Evolutionary conservation across 257 asterid genomes (phyloP).

Genomic region (Henckelia pumila): DNA sequence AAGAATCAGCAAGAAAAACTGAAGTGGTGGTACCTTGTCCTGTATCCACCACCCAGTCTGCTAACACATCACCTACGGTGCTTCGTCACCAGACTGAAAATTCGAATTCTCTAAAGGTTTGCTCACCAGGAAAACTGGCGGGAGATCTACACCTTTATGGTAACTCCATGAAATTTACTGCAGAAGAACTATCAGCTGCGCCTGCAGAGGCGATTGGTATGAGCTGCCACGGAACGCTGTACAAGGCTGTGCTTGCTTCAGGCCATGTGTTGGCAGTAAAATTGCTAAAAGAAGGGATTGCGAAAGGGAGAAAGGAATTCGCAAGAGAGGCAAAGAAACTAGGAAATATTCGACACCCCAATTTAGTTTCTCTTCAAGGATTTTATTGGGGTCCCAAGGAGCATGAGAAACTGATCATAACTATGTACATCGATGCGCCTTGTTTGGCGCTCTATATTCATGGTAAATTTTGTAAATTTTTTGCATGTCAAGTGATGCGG

Average conservation of each 20-base stretch:
- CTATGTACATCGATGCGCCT: conserved; percentile 34
- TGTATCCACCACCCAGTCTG: conserved; percentile 31
- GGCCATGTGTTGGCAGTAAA: conserved; percentile 68
- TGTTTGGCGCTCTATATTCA: conserved; percentile 41
- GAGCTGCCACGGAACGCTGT: conserved; percentile 87
- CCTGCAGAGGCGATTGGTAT: conserved; percentile 80
- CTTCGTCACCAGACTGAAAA: conserved; percentile 34
- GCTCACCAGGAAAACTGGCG: conserved; percentile 79
- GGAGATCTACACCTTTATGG: conserved; percentile 75
- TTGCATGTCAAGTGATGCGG: background rate
- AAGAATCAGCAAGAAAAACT: conserved; percentile 36
- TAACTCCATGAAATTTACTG: conserved; percentile 55
- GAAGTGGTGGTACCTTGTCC: conserved; percentile 41
- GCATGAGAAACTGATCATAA: conserved; percentile 43
- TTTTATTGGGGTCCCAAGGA: conserved; percentile 71
- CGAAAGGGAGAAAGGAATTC: conserved; percentile 44
- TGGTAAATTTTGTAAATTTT: conserved; percentile 16
- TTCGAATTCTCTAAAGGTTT: conserved; percentile 52
- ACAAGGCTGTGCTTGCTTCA: conserved; percentile 64
- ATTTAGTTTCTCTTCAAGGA: conserved; percentile 40
- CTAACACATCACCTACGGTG: conserved; percentile 35
- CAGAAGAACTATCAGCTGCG: conserved; percentile 77
- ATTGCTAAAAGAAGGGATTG: conserved; percentile 55
- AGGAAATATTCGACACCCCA: conserved; percentile 43
- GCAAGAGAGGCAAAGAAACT: conserved; percentile 46